Evolutionary conservation across 176 grass and related monocot genomes (phyloP).

Genomic region (Bolboschoenus planiculmis): DNA sequence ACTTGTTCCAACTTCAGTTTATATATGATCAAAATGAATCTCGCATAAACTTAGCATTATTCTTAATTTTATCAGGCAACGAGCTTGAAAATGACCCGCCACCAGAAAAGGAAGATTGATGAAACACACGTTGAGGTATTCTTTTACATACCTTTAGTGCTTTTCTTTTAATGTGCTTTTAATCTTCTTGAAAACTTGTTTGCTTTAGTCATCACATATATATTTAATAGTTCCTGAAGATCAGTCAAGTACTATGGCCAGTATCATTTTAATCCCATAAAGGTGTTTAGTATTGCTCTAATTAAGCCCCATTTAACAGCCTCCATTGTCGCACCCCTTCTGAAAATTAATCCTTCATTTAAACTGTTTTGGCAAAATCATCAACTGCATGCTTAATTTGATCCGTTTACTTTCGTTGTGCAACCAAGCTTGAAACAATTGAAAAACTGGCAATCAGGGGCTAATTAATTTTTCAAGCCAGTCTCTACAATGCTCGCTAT

Average conservation of each 20-base stretch:
- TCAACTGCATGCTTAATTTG: not conserved
- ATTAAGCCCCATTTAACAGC: not conserved
- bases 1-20: not conserved
- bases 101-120: constrained; percentile 96
- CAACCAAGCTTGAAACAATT: not conserved
- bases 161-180: constrained; percentile 6
- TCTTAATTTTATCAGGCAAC: constrained; percentile 56
- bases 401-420: not conserved
- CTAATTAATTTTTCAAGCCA: not conserved
- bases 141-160: not conserved
- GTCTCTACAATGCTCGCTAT: not conserved
- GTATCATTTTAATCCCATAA: not conserved
- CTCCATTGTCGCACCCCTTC: not conserved
- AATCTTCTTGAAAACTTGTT: not conserved
- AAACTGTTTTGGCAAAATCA: not conserved
- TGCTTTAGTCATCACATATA: not conserved
- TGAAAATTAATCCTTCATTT: not conserved
- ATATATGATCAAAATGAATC: not conserved
- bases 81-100: constrained; percentile 96
- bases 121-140: constrained; percentile 99
- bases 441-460: not conserved
- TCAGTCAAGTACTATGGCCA: not conserved
- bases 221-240: not conserved
- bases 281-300: not conserved
- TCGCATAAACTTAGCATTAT: not conserved